These are phyloP conservation scores for Cyclotella kingstonii DNA, from an alignment of 108 stramenopile genomes.

Conservation along the genomic window DNA sequence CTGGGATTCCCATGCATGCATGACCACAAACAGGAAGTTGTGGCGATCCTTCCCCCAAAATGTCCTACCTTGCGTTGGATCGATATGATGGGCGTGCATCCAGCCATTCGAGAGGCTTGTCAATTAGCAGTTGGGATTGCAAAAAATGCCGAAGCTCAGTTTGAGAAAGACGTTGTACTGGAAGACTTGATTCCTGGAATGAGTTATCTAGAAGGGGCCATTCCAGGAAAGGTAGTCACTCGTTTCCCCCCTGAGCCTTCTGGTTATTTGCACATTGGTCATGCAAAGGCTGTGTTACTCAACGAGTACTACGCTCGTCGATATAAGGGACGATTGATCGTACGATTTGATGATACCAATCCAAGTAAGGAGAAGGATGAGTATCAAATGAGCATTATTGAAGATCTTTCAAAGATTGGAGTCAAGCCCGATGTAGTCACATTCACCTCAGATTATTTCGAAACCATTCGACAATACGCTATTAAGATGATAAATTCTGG, in stretches of 20 bases:
- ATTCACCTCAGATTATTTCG: slow-evolving; percentile 96
- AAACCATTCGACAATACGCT: slow-evolving; percentile 84
- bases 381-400: slow-evolving; percentile 87
- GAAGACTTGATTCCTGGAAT: slow-evolving; percentile 72
- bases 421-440: slow-evolving; percentile 88
- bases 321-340: slow-evolving; percentile 91
- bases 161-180: slow-evolving; percentile 36
- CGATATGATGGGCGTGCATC: slow-evolving; percentile 62
- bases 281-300: slow-evolving; percentile 97
- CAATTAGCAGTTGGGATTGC: slow-evolving; percentile 71
- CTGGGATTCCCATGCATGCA: slow-evolving; percentile 69
- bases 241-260: slow-evolving; percentile 99
- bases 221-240: slow-evolving; percentile 86
- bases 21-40: slow-evolving; percentile 32
- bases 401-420: slow-evolving; percentile 77
- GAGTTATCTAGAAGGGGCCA: slow-evolving; percentile 84
- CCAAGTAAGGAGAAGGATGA: slow-evolving; percentile 99
- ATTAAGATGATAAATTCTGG: slow-evolving; percentile 86
- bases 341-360: slow-evolving; percentile 99
- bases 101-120: slow-evolving; percentile 71
- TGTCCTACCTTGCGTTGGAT: slow-evolving; percentile 70
- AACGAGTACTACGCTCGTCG: slow-evolving; percentile 97
- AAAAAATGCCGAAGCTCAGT: slow-evolving; percentile 55
- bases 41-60: slow-evolving; percentile 9
- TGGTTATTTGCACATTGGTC: slow-evolving; percentile 99